Evolutionary conservation across 2,329 filamentous ascomycete species (phyloP).

Genomic region (Verticillium longisporum): DNA sequence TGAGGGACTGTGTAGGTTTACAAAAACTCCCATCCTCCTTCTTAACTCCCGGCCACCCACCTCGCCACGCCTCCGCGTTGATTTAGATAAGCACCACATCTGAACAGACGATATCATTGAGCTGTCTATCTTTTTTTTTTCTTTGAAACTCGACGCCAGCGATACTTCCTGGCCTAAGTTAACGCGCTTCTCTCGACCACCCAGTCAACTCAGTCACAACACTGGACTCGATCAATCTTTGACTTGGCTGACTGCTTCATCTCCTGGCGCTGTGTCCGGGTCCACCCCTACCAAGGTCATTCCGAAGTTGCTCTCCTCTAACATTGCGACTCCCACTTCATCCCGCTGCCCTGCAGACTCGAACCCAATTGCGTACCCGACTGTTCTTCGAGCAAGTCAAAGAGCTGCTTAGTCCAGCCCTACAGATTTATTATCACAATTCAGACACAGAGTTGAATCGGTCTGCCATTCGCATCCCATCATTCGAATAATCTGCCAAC

Average conservation of each 20-base stretch:
- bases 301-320: not conserved
- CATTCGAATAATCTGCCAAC: not conserved
- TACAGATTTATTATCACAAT: not conserved
- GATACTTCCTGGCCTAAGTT: no score
- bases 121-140: not conserved
- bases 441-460: not conserved
- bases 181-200: no score
- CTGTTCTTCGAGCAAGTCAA: not conserved
- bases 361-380: not conserved
- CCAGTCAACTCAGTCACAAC: no score
- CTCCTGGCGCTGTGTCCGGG: not conserved
- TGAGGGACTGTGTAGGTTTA: not conserved
- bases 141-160: not conserved
- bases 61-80: not conserved
- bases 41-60: not conserved
- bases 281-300: not conserved
- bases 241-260: not conserved
- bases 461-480: not conserved
- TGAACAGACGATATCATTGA: no score
- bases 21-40: not conserved
- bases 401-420: not conserved
- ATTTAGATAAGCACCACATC: no score
- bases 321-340: not conserved
- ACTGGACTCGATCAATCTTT: not conserved
- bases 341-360: not conserved